phyloP scores from a whole-genome alignment of 2,329 filamentous ascomycete species.

The Sclerotinia glacialis region DNA sequence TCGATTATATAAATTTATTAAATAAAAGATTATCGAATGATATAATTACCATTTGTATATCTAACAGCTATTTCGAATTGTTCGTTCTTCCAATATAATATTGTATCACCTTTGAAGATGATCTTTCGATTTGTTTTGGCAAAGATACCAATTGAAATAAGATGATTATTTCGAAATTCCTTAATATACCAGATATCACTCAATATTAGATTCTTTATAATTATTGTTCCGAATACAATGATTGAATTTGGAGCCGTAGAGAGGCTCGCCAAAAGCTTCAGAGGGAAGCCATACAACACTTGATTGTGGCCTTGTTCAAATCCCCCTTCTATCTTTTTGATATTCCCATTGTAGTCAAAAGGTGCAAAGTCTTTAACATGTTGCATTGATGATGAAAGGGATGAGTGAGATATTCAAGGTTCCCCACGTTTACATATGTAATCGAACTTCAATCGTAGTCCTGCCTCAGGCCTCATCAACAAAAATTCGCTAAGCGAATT shows the following conservation, averaged over 20 bases:
- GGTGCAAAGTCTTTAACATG: neutral
- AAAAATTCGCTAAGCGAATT: slow-evolving; percentile 21
- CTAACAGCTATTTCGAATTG: too few species aligned
- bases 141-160: too few species aligned
- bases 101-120: too few species aligned
- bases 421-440: neutral
- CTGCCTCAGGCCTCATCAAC: slow-evolving; percentile 17
- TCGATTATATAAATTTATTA: too few species aligned
- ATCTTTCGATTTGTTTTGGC: too few species aligned
- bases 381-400: neutral
- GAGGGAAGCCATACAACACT: neutral
- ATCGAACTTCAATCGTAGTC: neutral
- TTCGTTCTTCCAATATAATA: too few species aligned
- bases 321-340: neutral
- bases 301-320: neutral
- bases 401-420: neutral
- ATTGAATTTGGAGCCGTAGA: neutral
- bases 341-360: neutral
- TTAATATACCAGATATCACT: too few species aligned
- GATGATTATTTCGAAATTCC: too few species aligned
- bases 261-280: neutral
- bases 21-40: too few species aligned
- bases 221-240: too few species aligned
- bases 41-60: too few species aligned
- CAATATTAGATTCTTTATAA: too few species aligned